Conservation (phyloP, 2,329 filamentous ascomycete genomes). For the Cercospora sp. region DNA sequence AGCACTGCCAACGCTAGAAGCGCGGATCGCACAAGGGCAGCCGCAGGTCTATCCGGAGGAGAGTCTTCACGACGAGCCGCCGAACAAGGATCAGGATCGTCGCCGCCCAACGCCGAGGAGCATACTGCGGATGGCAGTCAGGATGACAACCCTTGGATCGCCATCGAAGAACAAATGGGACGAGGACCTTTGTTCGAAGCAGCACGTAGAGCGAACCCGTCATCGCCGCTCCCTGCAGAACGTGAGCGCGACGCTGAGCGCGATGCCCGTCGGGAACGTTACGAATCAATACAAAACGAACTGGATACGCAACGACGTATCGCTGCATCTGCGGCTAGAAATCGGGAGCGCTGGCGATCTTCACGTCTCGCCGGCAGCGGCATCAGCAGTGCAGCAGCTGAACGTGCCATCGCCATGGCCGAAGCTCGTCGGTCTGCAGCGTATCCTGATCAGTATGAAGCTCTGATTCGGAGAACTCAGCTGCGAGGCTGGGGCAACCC, state of each 20-base stretch:
- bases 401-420: conserved; percentile 14
- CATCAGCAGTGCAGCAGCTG: conserved; percentile 5
- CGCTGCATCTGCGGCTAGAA: conserved; percentile 21
- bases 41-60: conserved; percentile 6
- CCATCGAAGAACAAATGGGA: conserved; percentile 49
- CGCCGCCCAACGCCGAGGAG: conserved; percentile 17
- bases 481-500: conserved; percentile 20
- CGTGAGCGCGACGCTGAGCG: conserved; percentile 13
- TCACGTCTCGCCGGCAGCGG: conserved; percentile 15
- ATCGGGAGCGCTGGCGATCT: conserved; percentile 26
- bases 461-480: conserved; percentile 23
- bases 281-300: conserved; percentile 23
- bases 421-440: conserved; percentile 25
- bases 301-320: conserved; percentile 25
- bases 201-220: conserved; percentile 28
- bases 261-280: conserved; percentile 15
- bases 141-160: conserved; percentile 50
- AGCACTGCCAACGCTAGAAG: background rate
- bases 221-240: conserved; percentile 25
- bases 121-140: conserved; percentile 24
- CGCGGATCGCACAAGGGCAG: conserved; percentile 8
- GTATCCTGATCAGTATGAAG: conserved; percentile 33
- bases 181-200: conserved; percentile 41
- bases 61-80: conserved; percentile 26
- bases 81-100: conserved; percentile 1